phyloP scores from a whole-genome alignment of 129 eudicot genomes.

The Lactuca saligna region DNA sequence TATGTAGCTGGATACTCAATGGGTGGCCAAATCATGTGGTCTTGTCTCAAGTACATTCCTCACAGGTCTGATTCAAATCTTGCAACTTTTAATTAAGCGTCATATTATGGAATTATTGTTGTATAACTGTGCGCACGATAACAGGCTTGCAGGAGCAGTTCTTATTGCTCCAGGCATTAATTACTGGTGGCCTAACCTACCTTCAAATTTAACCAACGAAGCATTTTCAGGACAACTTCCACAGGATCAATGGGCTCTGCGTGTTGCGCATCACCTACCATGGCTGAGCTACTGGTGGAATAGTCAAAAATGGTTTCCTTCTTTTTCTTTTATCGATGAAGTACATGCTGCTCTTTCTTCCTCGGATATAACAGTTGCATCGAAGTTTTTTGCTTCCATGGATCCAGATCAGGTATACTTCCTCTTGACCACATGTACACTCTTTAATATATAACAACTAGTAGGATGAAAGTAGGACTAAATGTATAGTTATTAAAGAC shows the following conservation, averaged over 20 bases:
- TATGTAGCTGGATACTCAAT: conserved; percentile 59
- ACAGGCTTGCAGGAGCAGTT: conserved; percentile 73
- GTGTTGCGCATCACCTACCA: conserved; percentile 66
- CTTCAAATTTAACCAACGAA: conserved; percentile 51
- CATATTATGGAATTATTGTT: not conserved
- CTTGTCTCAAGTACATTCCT: conserved; percentile 77
- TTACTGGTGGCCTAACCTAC: conserved; percentile 74
- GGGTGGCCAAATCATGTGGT: conserved; percentile 65
- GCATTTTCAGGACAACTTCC: conserved; percentile 46
- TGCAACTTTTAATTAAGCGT: not conserved
- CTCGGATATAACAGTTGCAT: conserved; percentile 37
- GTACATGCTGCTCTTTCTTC: conserved; percentile 34
- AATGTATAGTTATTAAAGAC: no score
- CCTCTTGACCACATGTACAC: not conserved
- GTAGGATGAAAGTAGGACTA: no score
- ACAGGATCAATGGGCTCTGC: conserved; percentile 64
- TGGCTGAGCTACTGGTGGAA: conserved; percentile 88
- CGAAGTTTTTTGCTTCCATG: conserved; percentile 9
- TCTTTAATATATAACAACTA: not conserved
- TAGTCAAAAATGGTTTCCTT: conserved; percentile 60
- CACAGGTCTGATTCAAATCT: conserved; percentile 46
- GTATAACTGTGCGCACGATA: not conserved
- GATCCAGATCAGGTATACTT: conserved; percentile 21
- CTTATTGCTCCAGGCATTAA: conserved; percentile 66
- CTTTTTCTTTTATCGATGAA: conserved; percentile 25